Evolutionary conservation across 148 eudicot genomes (phyloP), one percentile per base, ranked within the genome.

Genomic region (Chenopodium berlandieri): DNA sequence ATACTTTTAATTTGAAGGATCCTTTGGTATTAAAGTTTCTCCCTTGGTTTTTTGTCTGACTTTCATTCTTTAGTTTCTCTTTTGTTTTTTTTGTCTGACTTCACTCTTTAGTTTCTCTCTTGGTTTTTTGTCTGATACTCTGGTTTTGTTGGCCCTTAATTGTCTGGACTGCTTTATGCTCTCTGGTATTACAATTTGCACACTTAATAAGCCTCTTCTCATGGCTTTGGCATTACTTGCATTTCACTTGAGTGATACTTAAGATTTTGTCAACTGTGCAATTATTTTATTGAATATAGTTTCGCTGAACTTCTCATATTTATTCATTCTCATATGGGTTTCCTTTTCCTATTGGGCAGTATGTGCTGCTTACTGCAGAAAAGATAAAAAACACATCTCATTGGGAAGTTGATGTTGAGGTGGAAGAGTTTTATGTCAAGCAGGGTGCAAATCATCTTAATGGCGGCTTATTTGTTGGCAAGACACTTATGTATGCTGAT

Each of bases 341-440:
- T 75, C 47, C 64, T 78, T 78, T 79, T 50, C 48, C 62, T 50
- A 16, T 72, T 77, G 65, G 90, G 85, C 91, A 94, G 99, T 92
- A 96, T 88, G 99, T 96, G 69, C 56, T 66, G 77, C 77, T 65
- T 77, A 90, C 85, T 79, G 85, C 95, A 79, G 95, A 96, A 78
- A 82, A 50, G 77, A 90, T 96, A 60, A 91, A 87, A 82, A 89
- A 89, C 79, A 87, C 86, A 23, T 92, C 99, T 80, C 94, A 96
- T 70, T 90, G 94, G 95, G 99, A 92, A 87, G 99, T 91, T 79
- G 97, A 92, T 83, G 97, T 94, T 80, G 92, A 96, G 84, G 92
- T 96, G 56, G 99, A 96, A 46, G 80, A 86, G 79, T 94, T 92
- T 84, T 92, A 91, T 88, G 95, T 86, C 67, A 90, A 86, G 20